These are phyloP conservation scores for Angomonas ambiguus DNA, from an alignment of 208 protist species.

Conservation along the genomic window DNA sequence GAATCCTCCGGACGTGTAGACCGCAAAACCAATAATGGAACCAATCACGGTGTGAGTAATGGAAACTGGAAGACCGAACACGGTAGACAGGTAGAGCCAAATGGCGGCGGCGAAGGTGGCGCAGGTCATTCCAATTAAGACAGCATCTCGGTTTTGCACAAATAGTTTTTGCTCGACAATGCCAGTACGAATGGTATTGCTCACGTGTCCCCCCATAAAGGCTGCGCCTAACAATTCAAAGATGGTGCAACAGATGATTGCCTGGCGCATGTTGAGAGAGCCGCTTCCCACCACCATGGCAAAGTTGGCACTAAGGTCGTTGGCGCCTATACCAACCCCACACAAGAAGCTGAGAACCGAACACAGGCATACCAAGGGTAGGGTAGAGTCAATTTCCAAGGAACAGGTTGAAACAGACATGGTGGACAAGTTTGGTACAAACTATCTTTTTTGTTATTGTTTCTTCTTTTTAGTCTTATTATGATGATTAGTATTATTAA, in stretches of 20 bases:
- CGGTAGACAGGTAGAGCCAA: constrained; percentile 79
- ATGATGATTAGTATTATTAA: neutral
- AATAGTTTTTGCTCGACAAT: constrained; percentile 74
- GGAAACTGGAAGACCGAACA: constrained; percentile 74
- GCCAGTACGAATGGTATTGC: constrained; percentile 64
- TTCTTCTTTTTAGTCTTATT: neutral
- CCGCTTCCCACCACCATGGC: constrained; percentile 84
- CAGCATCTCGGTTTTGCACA: constrained; percentile 45
- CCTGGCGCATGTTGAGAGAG: constrained; percentile 71
- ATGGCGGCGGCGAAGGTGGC: constrained; percentile 57
- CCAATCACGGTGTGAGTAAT: constrained; percentile 85
- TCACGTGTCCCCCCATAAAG: constrained; percentile 82
- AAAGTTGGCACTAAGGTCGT: constrained; percentile 82
- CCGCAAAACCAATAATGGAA: constrained; percentile 68
- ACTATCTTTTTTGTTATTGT: neutral
- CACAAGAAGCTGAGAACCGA: constrained; percentile 77
- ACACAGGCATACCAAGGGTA: constrained; percentile 73
- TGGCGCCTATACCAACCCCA: constrained; percentile 79
- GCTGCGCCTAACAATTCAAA: constrained; percentile 79
- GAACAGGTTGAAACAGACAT: constrained; percentile 32
- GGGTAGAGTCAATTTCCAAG: constrained; percentile 53
- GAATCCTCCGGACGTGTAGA: constrained; percentile 53
- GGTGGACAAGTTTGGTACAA: neutral
- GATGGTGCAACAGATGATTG: constrained; percentile 76
- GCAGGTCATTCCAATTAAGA: constrained; percentile 76